Evolutionary conservation across 306 rosid genomes (phyloP), one percentile per base, ranked within the genome.

Genomic region (Trifolium subterraneum): DNA sequence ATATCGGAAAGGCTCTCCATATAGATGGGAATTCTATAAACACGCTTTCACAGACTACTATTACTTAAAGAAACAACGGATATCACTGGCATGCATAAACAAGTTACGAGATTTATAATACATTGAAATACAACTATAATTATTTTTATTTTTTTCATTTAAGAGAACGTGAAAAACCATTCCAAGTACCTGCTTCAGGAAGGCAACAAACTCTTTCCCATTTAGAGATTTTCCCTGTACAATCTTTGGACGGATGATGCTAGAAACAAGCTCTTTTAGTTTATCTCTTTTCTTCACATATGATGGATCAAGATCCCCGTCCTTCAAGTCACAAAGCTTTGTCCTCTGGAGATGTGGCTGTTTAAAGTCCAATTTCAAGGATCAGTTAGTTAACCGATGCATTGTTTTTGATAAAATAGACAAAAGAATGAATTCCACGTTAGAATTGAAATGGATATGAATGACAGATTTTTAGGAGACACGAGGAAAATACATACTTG

Each of bases 301-400:
- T 41, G 72, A 35, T 8, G 88, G 90, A 70, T 94, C 98, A 47
- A 94, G 97, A 62, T 91, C 98, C 55, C 61, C 81, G 69, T 94
- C 98, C 77, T 91, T 88, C 97, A 94, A 71, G 73, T 94, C 98
- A 80, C 98, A 94, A 62, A 94, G 98, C 84, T 90, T 91, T 58
- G 97, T 94, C 79, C 98, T 92, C 75, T 84, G 89, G 75, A 94
- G 85, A 87, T 94, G 98, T 70, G 98, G 98, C 98, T 93, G 90
- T 88, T 67, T 22, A 63, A 78, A 68, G 64, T 78, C 77, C 79
- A 75, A 73, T 35, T 67, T 67, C 23, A 68, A 47, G 23, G 31
- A 77, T 58, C 50, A 75, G 69, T 59, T 63, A 69, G 8, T 23
- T 36, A 50, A 50, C 41, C 29, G 48, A 55, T 50, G 29, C 27